Conservation (phyloP, 768 basidiomycete species). For the Boletus reticulatus region DNA sequence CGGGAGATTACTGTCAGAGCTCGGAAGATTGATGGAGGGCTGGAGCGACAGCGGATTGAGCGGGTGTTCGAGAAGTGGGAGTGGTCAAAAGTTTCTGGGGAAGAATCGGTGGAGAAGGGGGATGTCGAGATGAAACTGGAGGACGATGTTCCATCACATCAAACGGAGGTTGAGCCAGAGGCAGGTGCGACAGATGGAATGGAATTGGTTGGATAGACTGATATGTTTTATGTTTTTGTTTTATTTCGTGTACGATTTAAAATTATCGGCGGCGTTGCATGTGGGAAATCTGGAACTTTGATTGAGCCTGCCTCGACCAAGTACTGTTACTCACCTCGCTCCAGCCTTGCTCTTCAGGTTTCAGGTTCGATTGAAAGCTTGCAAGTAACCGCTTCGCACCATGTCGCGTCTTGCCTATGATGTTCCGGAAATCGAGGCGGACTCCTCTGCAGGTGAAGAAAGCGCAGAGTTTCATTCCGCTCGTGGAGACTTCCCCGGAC, state of each 20-base stretch:
- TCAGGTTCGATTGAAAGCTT: not conserved
- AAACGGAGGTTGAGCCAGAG: not conserved
- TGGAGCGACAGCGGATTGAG: conserved; percentile 73
- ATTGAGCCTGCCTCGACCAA: not conserved
- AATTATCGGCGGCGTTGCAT: not conserved
- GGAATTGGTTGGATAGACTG: conserved; percentile 14
- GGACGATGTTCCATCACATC: conserved; percentile 10
- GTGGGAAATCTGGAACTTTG: conserved; percentile 15
- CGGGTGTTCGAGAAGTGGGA: conserved; percentile 67
- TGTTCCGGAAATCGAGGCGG: conserved; percentile 16
- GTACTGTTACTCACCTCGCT: not conserved
- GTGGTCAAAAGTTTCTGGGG: conserved; percentile 38
- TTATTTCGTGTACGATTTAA: not conserved
- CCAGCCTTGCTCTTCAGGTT: not conserved
- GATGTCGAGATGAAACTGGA: conserved; percentile 33
- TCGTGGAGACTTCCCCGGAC: not conserved
- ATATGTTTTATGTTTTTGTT: not conserved
- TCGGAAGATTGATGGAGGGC: conserved; percentile 49
- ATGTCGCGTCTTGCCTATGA: conserved; percentile 35
- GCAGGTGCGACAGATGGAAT: conserved; percentile 13
- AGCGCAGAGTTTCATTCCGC: conserved; percentile 1
- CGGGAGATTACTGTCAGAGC: conserved; percentile 56
- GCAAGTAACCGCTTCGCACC: not conserved
- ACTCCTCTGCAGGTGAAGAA: conserved; percentile 2
- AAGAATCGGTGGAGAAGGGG: conserved; percentile 1